Evolutionary conservation across 345 rosid species (phyloP), one percentile per base, ranked within the genome.

Genomic region (Euphorbia pulcherrima): DNA sequence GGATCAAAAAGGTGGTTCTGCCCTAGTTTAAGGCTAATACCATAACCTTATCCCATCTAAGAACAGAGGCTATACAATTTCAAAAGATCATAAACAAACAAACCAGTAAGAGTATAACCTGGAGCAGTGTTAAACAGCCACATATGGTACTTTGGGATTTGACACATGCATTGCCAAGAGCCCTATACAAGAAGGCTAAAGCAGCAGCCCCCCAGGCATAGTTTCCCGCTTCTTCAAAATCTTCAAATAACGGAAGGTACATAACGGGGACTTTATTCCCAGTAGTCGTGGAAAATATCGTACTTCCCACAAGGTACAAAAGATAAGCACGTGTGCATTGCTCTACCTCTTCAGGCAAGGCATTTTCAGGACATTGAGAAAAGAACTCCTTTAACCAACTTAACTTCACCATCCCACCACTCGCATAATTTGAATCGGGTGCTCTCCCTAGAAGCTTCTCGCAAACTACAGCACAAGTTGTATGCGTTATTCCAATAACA

Each of bases 371-470:
- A 78, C 93, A 90, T 2, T 72, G 80, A 28, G 93, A 86, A 77
- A 92, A 92, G 68, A 75, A 84, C 72, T 92, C 98, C 74, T 92
- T 92, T 80, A 92, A 74, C 98, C 97, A 92, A 78, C 98, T 92
- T 69, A 90, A 82, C 82, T 92, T 92, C 74, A 92, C 98, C 98
- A 92, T 92, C 56, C 98, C 98, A 61, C 98, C 98, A 78, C 98
- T 92, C 0, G 98, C 96, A 64, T 90, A 90, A 62, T 75, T 87
- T 33, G 86, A 77, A 62, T 88, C 96, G 0, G 97, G 98, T 0
- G 86, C 79, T 74, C 39, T 78, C 17, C 98, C 98, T 5, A 92
- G 79, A 76, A 82, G 87, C 81, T 53, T 82, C 74, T 83, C 82
- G 48, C 98, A 92, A 11, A 92, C 89, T 0, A 76, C 58, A 35